phyloP scores from a whole-genome alignment of 1,139 yeast species.

The Suhomyces bribrorum region DNA sequence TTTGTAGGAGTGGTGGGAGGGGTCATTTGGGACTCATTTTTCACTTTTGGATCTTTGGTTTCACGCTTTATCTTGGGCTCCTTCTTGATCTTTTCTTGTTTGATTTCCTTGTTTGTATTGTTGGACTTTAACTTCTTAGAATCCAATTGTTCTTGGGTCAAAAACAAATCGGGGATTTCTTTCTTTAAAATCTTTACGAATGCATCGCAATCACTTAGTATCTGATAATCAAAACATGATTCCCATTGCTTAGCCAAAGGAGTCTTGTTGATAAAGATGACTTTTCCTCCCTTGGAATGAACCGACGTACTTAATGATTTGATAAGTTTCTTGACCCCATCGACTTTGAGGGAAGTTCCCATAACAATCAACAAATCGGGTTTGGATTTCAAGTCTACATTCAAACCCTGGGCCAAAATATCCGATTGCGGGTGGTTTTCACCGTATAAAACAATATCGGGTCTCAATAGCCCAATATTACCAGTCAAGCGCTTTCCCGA shows the following conservation, averaged over 20 bases:
- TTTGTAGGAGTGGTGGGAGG: slow-evolving; percentile 38
- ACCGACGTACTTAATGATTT: slow-evolving; percentile 56
- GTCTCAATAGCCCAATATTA: slow-evolving; percentile 64
- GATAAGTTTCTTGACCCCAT: slow-evolving; percentile 72
- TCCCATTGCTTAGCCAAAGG: slow-evolving; percentile 56
- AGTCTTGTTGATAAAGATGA: slow-evolving; percentile 62
- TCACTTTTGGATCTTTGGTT: slow-evolving; percentile 8
- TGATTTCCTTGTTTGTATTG: slow-evolving; percentile 10
- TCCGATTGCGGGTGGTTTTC: slow-evolving; percentile 79
- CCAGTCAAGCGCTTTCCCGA: slow-evolving; percentile 64
- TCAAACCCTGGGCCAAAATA: slow-evolving; percentile 58
- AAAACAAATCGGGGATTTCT: slow-evolving; percentile 60
- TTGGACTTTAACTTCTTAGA: slow-evolving; percentile 39
- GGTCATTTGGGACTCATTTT: slow-evolving; percentile 18
- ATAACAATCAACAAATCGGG: slow-evolving; percentile 70
- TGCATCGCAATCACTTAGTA: slow-evolving; percentile 76
- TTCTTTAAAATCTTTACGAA: slow-evolving; percentile 60
- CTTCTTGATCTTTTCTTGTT: slow-evolving; percentile 11
- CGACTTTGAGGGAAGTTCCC: slow-evolving; percentile 77
- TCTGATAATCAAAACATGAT: slow-evolving; percentile 65
- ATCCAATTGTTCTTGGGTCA: slow-evolving; percentile 54
- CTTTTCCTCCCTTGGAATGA: slow-evolving; percentile 62
- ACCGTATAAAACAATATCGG: slow-evolving; percentile 76
- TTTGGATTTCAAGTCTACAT: slow-evolving; percentile 52
- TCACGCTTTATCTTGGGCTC: slow-evolving; percentile 9